Conservation (phyloP, 106 monocot species). For the Dioscorea dumetorum region DNA sequence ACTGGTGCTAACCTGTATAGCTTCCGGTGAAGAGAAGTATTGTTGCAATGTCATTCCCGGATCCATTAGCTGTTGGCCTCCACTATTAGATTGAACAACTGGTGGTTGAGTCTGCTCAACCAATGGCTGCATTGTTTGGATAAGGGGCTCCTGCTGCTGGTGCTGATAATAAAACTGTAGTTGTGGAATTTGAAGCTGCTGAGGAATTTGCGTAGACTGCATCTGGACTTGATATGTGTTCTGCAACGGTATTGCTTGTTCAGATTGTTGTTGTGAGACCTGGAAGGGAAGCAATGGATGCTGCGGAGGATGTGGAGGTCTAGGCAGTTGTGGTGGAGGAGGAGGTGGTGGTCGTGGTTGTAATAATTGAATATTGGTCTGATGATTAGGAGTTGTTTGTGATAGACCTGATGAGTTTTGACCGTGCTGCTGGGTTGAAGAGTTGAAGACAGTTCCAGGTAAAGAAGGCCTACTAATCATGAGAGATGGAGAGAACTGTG, state of each 20-base stretch:
- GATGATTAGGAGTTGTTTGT: constrained; percentile 18
- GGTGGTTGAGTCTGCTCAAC: constrained; percentile 28
- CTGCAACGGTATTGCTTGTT: constrained; percentile 42
- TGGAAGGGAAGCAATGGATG: constrained; percentile 32
- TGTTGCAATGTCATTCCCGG: constrained; percentile 66
- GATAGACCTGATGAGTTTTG: constrained; percentile 25
- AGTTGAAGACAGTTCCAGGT: constrained; percentile 36
- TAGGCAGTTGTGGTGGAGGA: constrained; percentile 69
- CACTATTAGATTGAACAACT: constrained; percentile 26
- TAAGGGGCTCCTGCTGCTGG: constrained; percentile 45
- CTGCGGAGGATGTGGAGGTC: constrained; percentile 51
- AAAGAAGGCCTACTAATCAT: constrained; percentile 33
- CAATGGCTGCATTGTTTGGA: constrained; percentile 17
- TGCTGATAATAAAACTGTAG: constrained; percentile 64
- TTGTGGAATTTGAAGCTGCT: constrained; percentile 64
- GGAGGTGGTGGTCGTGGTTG: constrained; percentile 63
- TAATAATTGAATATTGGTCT: constrained; percentile 23
- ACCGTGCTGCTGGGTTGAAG: constrained; percentile 34
- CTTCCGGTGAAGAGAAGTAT: constrained; percentile 89
- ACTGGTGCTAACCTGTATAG: constrained; percentile 69
- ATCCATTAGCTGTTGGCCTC: constrained; percentile 30
- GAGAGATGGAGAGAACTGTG: constrained; percentile 42
- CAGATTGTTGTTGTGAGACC: constrained; percentile 37
- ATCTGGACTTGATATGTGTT: constrained; percentile 48
- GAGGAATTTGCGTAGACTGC: constrained; percentile 52